These are phyloP conservation scores for Mentha longifolia DNA, from an alignment of 257 asterid genomes.

Conservation along the genomic window DNA sequence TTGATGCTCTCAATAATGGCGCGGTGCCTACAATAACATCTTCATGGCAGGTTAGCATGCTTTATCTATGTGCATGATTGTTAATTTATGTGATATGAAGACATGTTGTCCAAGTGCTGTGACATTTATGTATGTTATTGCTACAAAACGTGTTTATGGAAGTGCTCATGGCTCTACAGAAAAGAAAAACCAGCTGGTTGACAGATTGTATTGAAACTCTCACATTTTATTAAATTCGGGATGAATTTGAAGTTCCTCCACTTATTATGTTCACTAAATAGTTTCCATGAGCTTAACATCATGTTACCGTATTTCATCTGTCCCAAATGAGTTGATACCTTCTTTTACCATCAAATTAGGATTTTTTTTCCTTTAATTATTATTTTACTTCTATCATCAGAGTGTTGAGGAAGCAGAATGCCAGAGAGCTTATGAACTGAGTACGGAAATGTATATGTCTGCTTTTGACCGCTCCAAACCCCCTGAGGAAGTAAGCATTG, in stretches of 20 bases:
- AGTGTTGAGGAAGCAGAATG: conserved; percentile 99
- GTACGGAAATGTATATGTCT: conserved; percentile 77
- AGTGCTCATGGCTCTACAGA: background rate
- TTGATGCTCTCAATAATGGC: conserved; percentile 95
- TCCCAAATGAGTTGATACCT: conserved; percentile 17
- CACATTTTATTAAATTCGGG: background rate
- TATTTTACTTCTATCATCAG: conserved; percentile 38
- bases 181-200: background rate
- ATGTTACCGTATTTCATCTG: conserved; percentile 5
- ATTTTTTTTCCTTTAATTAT: background rate
- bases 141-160: background rate
- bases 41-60: conserved; percentile 89
- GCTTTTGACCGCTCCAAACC: conserved; percentile 80
- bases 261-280: conserved; percentile 7
- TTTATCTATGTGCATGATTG: conserved; percentile 25
- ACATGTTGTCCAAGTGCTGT: background rate
- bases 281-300: conserved; percentile 23
- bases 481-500: conserved; percentile 88
- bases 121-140: background rate
- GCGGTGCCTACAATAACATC: conserved; percentile 98
- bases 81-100: conserved; percentile 7
- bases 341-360: background rate
- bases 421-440: conserved; percentile 86
- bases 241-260: background rate
- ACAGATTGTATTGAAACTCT: background rate